Evolutionary conservation across 257 asterid species (phyloP).

Genomic region (Scutellaria barbata): DNA sequence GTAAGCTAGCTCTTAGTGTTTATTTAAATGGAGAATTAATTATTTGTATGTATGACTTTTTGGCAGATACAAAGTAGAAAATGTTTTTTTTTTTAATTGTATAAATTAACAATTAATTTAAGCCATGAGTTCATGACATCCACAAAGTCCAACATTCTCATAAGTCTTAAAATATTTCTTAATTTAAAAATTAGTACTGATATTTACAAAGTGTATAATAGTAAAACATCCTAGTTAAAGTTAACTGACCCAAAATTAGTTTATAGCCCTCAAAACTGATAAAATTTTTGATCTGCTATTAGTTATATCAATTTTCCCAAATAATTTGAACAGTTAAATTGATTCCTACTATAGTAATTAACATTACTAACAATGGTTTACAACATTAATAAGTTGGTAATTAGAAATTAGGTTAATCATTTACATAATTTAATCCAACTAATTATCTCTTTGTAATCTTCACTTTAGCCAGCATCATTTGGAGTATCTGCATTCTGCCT

Average conservation of each 20-base stretch:
- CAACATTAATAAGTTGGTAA: conserved; percentile 20
- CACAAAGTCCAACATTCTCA: conserved; percentile 22
- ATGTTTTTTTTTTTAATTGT: background rate
- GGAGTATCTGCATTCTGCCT: conserved; percentile 13
- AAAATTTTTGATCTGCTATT: background rate
- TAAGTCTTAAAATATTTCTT: background rate
- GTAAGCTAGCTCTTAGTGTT: background rate
- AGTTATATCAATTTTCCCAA: too few species aligned
- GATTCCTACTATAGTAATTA: background rate
- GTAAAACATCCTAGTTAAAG: background rate
- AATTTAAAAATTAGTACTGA: background rate
- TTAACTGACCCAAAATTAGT: background rate
- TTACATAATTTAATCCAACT: conserved; percentile 27
- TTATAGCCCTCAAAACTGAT: background rate
- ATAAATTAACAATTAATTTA: background rate
- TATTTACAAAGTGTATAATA: background rate
- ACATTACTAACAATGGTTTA: conserved; percentile 6
- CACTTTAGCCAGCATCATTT: conserved; percentile 29
- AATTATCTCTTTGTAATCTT: conserved; percentile 3
- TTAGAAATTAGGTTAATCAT: conserved; percentile 29
- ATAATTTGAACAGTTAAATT: background rate
- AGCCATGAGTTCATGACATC: background rate
- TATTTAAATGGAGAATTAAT: background rate
- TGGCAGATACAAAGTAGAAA: background rate
- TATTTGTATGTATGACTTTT: conserved; percentile 5